Evolutionary conservation across 2,329 filamentous ascomycete genomes (phyloP).

Genomic region (Ilyonectria robusta): DNA sequence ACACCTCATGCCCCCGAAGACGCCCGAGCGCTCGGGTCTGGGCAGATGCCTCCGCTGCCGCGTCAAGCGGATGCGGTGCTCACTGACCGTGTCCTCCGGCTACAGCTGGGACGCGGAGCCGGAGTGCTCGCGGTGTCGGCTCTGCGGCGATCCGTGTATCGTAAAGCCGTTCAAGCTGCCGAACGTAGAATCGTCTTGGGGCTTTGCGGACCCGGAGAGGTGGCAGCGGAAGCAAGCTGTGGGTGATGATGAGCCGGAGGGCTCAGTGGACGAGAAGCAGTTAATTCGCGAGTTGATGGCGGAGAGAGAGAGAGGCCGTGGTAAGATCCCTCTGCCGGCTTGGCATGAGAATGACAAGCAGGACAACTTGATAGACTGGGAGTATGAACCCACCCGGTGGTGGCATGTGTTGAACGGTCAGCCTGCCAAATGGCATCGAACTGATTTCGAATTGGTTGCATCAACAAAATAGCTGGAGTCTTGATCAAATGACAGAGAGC

Average conservation of each 20-base stretch:
- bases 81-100: conserved; percentile 26
- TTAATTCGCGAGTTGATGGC: conserved; percentile 23
- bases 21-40: not conserved
- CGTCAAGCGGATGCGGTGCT: conserved; percentile 42
- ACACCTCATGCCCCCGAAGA: conserved; percentile 29
- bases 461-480: no score
- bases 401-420: conserved; percentile 29
- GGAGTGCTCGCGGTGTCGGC: conserved; percentile 47
- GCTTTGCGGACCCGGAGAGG: conserved; percentile 17
- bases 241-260: not conserved
- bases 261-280: not conserved
- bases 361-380: conserved; percentile 8
- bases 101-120: conserved; percentile 51
- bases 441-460: not conserved
- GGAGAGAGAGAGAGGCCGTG: not conserved
- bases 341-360: conserved; percentile 36
- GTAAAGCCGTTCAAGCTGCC: conserved; percentile 68
- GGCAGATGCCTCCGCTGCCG: conserved; percentile 46
- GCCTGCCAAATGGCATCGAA: conserved; percentile 12
- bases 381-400: conserved; percentile 31
- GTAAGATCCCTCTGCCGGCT: conserved; percentile 25
- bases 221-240: not conserved
- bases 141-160: conserved; percentile 46
- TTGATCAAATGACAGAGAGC: no score
- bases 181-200: conserved; percentile 56